These are phyloP conservation scores for Tylopilus intermedius DNA, from an alignment of 768 basidiomycete genomes.

Conservation along the genomic window DNA sequence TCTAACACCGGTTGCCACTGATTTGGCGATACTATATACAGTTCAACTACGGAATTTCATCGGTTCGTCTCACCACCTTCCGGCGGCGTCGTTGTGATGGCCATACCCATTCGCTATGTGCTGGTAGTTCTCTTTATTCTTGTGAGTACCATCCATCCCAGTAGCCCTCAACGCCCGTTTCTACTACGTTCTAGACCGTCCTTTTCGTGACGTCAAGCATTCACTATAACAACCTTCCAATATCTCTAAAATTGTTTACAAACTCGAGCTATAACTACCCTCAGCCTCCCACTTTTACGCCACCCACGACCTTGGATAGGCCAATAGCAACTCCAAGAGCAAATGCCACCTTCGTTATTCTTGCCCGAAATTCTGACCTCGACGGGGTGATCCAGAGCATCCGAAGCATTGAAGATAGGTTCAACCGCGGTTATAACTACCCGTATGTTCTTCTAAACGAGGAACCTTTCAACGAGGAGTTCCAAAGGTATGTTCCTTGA, in stretches of 20 bases:
- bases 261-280: neutral
- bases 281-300: neutral
- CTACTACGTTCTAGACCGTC: constrained; percentile 4
- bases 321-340: constrained; percentile 25
- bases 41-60: neutral
- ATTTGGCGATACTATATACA: constrained; percentile 10
- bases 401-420: constrained; percentile 52
- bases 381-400: constrained; percentile 44
- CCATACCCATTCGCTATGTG: constrained; percentile 20
- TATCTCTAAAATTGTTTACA: neutral
- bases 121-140: constrained; percentile 12
- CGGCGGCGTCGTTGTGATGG: constrained; percentile 7
- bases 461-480: constrained; percentile 48
- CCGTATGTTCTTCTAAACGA: constrained; percentile 68
- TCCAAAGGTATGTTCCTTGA: constrained; percentile 37
- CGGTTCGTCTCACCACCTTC: neutral
- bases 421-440: constrained; percentile 53
- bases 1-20: neutral
- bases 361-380: constrained; percentile 48
- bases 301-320: neutral
- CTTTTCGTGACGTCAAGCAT: constrained; percentile 13
- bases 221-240: neutral
- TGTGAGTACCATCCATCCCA: constrained; percentile 12
- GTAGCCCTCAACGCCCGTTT: neutral
- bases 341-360: constrained; percentile 58